These are phyloP conservation scores for Podaxis sp. DNA, from an alignment of 768 basidiomycete species.

Conservation along the genomic window DNA sequence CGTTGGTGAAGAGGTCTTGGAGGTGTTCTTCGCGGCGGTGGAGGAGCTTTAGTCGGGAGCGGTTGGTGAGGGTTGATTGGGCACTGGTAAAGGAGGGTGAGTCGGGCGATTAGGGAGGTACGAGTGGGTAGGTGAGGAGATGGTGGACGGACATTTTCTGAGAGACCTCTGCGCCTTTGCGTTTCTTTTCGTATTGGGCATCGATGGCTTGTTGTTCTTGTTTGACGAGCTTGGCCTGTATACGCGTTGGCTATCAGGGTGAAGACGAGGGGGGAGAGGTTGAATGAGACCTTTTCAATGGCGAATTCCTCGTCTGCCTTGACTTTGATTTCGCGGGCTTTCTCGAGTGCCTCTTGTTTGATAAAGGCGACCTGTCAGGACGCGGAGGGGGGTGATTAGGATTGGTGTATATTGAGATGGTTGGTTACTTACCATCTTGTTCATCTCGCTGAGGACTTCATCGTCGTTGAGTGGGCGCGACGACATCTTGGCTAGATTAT, in stretches of 20 bases:
- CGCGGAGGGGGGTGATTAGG: not conserved
- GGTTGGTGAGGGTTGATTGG: constrained; percentile 95
- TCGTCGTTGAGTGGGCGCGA: constrained; percentile 86
- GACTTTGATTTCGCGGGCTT: constrained; percentile 93
- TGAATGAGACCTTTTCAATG: constrained; percentile 78
- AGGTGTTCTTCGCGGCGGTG: constrained; percentile 90
- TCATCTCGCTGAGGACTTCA: constrained; percentile 95
- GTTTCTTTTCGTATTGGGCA: constrained; percentile 91
- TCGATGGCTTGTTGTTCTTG: constrained; percentile 96
- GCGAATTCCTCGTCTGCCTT: constrained; percentile 99
- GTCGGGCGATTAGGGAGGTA: not conserved
- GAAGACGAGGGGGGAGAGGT: not conserved
- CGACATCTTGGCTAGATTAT: constrained; percentile 42
- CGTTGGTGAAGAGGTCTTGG: constrained; percentile 75
- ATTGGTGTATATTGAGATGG: not conserved
- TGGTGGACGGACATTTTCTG: constrained; percentile 83
- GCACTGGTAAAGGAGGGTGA: constrained; percentile 46
- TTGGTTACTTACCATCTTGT: constrained; percentile 79
- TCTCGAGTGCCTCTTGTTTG: constrained; percentile 97
- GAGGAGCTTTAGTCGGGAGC: constrained; percentile 85
- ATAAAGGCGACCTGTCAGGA: constrained; percentile 85
- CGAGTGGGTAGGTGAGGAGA: constrained; percentile 5
- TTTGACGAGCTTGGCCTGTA: constrained; percentile 92
- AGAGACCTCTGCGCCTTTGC: constrained; percentile 87
- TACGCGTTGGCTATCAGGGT: not conserved